Base-by-base conservation (phyloP, 257 asterid genomes). In the Agastache rugosa region DNA sequence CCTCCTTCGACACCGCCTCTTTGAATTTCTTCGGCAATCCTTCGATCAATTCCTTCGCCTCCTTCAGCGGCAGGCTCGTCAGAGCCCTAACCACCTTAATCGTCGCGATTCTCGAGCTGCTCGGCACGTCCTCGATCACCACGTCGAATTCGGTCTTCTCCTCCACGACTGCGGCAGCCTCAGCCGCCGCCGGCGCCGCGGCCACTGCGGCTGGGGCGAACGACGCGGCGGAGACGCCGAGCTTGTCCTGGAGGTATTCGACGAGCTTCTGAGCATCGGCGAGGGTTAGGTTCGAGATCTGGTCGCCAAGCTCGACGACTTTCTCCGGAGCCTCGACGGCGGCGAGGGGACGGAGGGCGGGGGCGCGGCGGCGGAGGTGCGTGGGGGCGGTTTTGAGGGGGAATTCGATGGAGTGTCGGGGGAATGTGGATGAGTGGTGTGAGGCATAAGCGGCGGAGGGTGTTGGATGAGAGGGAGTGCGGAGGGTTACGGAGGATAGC, bases 141-240 rank as follows among this genome's bases (percentile, higher is more conserved):
- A 93, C 97, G 17, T 89, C 98, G 69, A 93, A 93, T 55, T 90
- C 96, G 50, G 97, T 93, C 86, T 93, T 89, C 96, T 93, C 97
- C 85, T 87, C 98, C n/a, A 80, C 97, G 11, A 11, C 96, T 1
- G 89, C 77, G 7, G 96, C 76, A 6, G 85, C 94, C 1, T 77
- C 93, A 0, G 76, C 86, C 69, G 58, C 83, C 75, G 75, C 74
- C 47, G 73, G 67, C 1, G 88, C 90, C 2, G 82, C 87, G 0
- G 63, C 90, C 17, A 88, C 96, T 1, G 88, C 91, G 25, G 66
- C 96, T 0, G 97, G 96, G 3, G 93, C 96, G 65, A 93, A 91
- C 2, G 97, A 85, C 10, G 98, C 96, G 2, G 97, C 98, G 63
- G 97, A 75, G 67, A 93, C 97, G 17, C 97, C 98, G 75, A 93